Evolutionary conservation across 441 rosid species (phyloP).

Genomic region (Euphorbia celastroides): DNA sequence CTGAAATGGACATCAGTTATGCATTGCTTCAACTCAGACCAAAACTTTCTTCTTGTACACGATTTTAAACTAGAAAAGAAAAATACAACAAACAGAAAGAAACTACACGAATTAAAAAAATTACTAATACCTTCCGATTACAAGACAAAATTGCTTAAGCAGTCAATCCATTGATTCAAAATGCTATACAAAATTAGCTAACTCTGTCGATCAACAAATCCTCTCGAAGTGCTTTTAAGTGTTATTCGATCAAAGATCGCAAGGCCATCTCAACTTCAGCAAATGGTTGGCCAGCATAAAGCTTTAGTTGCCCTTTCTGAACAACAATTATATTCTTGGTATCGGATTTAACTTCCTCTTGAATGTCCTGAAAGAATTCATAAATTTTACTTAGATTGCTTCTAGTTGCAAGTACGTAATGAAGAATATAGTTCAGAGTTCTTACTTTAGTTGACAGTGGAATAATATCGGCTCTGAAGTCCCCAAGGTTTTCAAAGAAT

Average conservation of each 20-base stretch:
- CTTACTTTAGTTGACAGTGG: conserved; percentile 59
- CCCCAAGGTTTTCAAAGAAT: conserved; percentile 62
- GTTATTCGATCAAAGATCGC: conserved; percentile 41
- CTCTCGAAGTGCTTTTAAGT: conserved; percentile 3
- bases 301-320: conserved; percentile 66
- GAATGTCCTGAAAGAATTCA: conserved; percentile 45
- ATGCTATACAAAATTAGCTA: not conserved
- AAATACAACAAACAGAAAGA: not conserved
- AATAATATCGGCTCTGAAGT: conserved; percentile 55
- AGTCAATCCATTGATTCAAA: not conserved
- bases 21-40: not conserved
- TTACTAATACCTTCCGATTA: no score
- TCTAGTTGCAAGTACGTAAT: conserved; percentile 1
- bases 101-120: no score
- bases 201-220: no score
- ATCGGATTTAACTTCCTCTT: conserved; percentile 39
- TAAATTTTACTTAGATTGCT: not conserved
- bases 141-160: no score
- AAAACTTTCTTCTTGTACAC: not conserved
- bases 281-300: conserved; percentile 76
- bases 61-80: not conserved
- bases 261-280: conserved; percentile 65
- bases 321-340: conserved; percentile 52
- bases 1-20: not conserved
- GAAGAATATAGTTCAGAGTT: conserved; percentile 15